These are phyloP conservation scores for Tetracladium maxilliforme DNA, from an alignment of 2,329 filamentous ascomycete species.

Conservation along the genomic window DNA sequence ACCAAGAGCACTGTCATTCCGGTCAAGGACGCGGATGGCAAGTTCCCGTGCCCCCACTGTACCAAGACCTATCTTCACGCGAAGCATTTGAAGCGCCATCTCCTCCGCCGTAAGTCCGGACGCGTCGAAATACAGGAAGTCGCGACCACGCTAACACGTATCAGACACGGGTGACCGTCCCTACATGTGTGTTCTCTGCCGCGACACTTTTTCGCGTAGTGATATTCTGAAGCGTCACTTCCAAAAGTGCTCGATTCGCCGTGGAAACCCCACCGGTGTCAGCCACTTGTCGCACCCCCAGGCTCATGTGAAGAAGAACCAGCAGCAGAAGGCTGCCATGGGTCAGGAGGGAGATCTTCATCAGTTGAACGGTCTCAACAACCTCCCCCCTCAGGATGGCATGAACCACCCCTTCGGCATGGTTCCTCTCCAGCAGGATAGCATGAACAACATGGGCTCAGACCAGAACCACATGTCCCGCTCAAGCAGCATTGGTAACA, in stretches of 20 bases:
- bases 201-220: constrained; percentile 94
- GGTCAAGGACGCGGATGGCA: constrained; percentile 91
- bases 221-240: constrained; percentile 98
- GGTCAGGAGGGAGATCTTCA: constrained; percentile 37
- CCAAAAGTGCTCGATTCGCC: constrained; percentile 93
- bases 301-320: constrained; percentile 71
- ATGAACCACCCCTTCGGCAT: constrained; percentile 43
- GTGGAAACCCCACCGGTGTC: constrained; percentile 88
- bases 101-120: constrained; percentile 73
- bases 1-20: constrained; percentile 75
- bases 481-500: constrained; percentile 43
- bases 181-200: constrained; percentile 96
- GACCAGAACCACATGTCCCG: constrained; percentile 48
- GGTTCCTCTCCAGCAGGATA: constrained; percentile 32
- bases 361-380: constrained; percentile 45
- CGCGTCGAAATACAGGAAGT: constrained; percentile 60
- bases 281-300: constrained; percentile 90
- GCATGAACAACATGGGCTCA: constrained; percentile 43
- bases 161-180: constrained; percentile 92
- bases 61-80: constrained; percentile 96
- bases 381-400: constrained; percentile 43
- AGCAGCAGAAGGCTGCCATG: no score
- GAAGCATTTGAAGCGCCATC: constrained; percentile 93
- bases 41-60: constrained; percentile 95
- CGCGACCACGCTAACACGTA: constrained; percentile 10